Conservation (phyloP, 2,329 filamentous ascomycete species). For the Cladosporium cucumerinum region DNA sequence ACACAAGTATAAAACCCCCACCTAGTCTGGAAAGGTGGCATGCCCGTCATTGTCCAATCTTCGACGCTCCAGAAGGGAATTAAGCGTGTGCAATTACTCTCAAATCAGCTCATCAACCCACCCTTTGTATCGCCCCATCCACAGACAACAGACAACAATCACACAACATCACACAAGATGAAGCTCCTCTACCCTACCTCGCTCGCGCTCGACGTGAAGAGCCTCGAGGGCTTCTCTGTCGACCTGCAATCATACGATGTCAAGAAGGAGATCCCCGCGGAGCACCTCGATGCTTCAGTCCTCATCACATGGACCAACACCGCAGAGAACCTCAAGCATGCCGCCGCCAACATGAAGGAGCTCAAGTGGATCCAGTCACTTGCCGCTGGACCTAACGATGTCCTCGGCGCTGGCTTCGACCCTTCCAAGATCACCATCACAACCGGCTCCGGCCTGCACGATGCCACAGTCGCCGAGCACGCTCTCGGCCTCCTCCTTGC, state of each 20-base stretch:
- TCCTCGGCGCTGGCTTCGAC: conserved; percentile 60
- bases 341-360: conserved; percentile 53
- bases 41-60: conserved; percentile 3
- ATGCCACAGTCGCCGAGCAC: conserved; percentile 64
- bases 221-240: conserved; percentile 58
- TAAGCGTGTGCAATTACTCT: conserved; percentile 2
- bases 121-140: not conserved
- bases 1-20: conserved; percentile 11
- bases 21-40: conserved; percentile 2
- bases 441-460: conserved; percentile 62
- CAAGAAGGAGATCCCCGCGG: conserved; percentile 53
- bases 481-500: conserved; percentile 56
- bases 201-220: conserved; percentile 53
- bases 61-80: conserved; percentile 5
- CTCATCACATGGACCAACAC: conserved; percentile 63
- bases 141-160: not conserved
- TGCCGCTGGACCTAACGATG: conserved; percentile 64
- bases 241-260: conserved; percentile 60
- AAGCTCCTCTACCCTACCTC: conserved; percentile 67
- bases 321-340: conserved; percentile 57
- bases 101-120: conserved; percentile 6
- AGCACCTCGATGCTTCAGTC: conserved; percentile 57
- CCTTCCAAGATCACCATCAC: conserved; percentile 50
- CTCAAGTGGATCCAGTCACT: conserved; percentile 65
- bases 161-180: conserved; percentile 40